Percentiles rank a stretch among this genome's conserved stretches.
Evolutionary conservation across 768 basidiomycete species (phyloP).

Genomic region (Leucocoprinus birnbaumii): DNA sequence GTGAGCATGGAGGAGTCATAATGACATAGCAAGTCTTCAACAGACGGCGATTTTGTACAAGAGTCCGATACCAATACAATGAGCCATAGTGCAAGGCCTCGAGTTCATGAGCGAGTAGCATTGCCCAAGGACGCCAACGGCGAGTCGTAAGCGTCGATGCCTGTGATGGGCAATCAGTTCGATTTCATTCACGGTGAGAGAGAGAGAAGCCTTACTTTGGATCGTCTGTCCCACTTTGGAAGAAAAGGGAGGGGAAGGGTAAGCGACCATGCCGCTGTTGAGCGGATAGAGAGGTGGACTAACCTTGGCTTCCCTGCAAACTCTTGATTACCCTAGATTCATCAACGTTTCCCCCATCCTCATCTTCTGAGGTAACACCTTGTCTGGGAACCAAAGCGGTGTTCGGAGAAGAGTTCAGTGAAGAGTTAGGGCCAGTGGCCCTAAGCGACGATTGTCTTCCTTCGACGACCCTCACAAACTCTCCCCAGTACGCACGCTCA

Average conservation of each 20-base stretch:
- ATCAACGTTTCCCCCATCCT: conserved; percentile 19
- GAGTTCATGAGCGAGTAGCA: neutral
- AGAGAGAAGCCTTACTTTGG: neutral
- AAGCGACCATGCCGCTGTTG: neutral
- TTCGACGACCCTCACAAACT: conserved; percentile 63
- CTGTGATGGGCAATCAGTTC: neutral
- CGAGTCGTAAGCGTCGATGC: conserved; percentile 6
- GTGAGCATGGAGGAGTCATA: too few species aligned
- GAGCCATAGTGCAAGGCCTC: neutral
- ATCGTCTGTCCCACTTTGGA: conserved; percentile 1
- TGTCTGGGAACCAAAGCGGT: conserved; percentile 15
- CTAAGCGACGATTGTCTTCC: conserved; percentile 37
- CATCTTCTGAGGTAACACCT: conserved; percentile 14
- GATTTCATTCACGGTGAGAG: neutral
- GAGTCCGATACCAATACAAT: too few species aligned
- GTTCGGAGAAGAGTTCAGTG: conserved; percentile 9
- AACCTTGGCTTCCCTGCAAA: conserved; percentile 6
- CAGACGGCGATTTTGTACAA: too few species aligned
- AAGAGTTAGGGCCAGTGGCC: conserved; percentile 4
- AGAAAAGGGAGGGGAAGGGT: neutral
- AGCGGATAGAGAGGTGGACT: neutral
- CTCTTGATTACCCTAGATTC: conserved; percentile 18
- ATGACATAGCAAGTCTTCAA: too few species aligned
- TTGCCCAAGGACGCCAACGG: conserved; percentile 2
- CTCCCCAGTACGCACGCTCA: conserved; percentile 65